Conservation (phyloP, 306 rosid genomes). For the Citrullus colocynthis region DNA sequence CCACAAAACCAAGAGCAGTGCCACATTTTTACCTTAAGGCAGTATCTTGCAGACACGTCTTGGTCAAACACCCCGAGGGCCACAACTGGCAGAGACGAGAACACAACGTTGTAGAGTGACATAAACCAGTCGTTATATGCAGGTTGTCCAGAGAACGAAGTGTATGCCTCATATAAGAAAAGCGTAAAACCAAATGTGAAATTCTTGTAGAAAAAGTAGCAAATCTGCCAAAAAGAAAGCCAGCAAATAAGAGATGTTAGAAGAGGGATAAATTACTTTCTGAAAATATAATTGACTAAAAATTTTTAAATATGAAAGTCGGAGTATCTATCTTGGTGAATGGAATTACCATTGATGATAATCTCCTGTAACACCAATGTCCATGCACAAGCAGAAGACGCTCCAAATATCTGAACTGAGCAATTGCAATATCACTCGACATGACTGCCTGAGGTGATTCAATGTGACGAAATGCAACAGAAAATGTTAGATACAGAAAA, state of each 20-base stretch:
- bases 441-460: constrained; percentile 65
- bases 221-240: constrained; percentile 53
- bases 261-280: neutral
- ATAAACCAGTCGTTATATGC: constrained; percentile 94
- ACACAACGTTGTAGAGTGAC: constrained; percentile 71
- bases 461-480: neutral
- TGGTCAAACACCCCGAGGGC: constrained; percentile 91
- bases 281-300: neutral
- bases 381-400: constrained; percentile 93
- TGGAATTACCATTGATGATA: constrained; percentile 74
- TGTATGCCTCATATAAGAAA: constrained; percentile 72
- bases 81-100: constrained; percentile 83
- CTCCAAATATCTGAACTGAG: constrained; percentile 87
- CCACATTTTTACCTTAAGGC: constrained; percentile 30
- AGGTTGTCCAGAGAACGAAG: constrained; percentile 78
- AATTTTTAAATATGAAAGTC: neutral
- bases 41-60: constrained; percentile 84
- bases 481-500: constrained; percentile 3
- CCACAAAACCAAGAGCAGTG: neutral
- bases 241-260: constrained; percentile 8
- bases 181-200: constrained; percentile 76
- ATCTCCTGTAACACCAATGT: constrained; percentile 96
- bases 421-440: constrained; percentile 99
- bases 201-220: constrained; percentile 95
- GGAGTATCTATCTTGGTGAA: neutral